These are phyloP conservation scores for Paraurostyla sp. DNA, from an alignment of 73 alveolate species.

Conservation along the genomic window DNA sequence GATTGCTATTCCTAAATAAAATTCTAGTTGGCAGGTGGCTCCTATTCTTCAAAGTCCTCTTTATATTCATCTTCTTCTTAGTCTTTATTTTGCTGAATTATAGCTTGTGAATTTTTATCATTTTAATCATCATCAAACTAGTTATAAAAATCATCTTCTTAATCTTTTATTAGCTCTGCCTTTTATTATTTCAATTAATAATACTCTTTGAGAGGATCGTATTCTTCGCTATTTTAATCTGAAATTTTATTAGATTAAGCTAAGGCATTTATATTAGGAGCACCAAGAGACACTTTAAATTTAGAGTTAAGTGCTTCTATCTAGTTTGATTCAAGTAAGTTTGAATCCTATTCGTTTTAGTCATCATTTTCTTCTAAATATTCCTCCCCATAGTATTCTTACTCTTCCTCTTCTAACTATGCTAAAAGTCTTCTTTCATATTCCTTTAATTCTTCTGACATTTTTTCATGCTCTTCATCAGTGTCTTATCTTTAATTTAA, in stretches of 20 bases:
- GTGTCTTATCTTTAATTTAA: not conserved
- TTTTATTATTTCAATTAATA: conserved; percentile 13
- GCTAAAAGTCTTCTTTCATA: conserved; percentile 14
- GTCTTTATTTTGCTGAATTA: too few species aligned
- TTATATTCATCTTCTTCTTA: conserved; percentile 22
- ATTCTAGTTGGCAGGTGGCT: not conserved
- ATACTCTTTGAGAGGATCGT: conserved; percentile 39
- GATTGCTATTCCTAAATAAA: not conserved
- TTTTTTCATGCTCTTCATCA: not conserved
- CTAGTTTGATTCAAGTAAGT: too few species aligned
- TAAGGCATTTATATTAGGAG: not conserved
- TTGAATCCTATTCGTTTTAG: not conserved
- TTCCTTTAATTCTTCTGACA: conserved; percentile 3
- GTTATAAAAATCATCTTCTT: conserved; percentile 25
- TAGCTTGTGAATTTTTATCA: not conserved
- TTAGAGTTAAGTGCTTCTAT: not conserved
- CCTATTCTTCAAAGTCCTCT: not conserved
- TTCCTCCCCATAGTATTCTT: too few species aligned
- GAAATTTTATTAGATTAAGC: not conserved
- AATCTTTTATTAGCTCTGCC: not conserved
- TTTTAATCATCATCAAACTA: conserved; percentile 7
- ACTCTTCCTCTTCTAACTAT: not conserved
- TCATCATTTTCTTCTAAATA: not conserved
- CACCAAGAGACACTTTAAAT: conserved; percentile 18
- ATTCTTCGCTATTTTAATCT: not conserved